Base-by-base conservation (phyloP, 2,329 filamentous ascomycete genomes). In the Colletotrichum destructivum region DNA sequence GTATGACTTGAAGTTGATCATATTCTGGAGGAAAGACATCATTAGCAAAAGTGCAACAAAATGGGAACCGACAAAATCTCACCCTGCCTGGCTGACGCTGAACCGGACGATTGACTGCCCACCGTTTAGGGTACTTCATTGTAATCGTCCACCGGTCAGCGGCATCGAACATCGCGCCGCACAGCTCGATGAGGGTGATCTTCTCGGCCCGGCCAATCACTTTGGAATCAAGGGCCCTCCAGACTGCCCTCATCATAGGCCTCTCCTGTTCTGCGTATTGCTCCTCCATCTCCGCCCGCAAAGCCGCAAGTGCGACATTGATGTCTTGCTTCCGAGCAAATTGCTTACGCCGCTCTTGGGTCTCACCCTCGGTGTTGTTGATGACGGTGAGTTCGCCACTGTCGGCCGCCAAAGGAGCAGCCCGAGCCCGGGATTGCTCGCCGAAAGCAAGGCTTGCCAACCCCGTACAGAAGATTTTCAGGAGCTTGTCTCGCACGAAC, bases 271-370 rank as follows among this genome's bases (percentile, higher is more conserved):
- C 77, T 4, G 74, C 76, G 60, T 83, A 85, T 0, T 80, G 83
- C 72, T 83, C 81, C 12, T 84, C 81, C 82, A 86, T 84, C 74
- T 85, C 84, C 72, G 79, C 82, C 56, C 81, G 81, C 65, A 86
- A 66, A 12, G 84, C 84, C 66, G 79, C 82, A 23, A 86, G 78
- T 46, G 92, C 88, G 52, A 88, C 85, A 62, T 88, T 86, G 26
- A 90, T 82, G 77, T 94, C 91, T 76, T 89, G 87, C 75, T 90
- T 90, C 74, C 89, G 89, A 69, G 89, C 88, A 79, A 91, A 91
- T 84, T 90, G 88, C 66, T 87, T 88, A 40, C 83, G 78, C 55
- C 92, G 88, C 82, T 91, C 91, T 75, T 88, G 90, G 13, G 90
- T 89, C 75, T 88, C 83, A 26, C 84, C 82, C 71, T 85, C 83